phyloP scores from a whole-genome alignment of 2,329 filamentous ascomycete genomes.

The Epichloe sibirici region DNA sequence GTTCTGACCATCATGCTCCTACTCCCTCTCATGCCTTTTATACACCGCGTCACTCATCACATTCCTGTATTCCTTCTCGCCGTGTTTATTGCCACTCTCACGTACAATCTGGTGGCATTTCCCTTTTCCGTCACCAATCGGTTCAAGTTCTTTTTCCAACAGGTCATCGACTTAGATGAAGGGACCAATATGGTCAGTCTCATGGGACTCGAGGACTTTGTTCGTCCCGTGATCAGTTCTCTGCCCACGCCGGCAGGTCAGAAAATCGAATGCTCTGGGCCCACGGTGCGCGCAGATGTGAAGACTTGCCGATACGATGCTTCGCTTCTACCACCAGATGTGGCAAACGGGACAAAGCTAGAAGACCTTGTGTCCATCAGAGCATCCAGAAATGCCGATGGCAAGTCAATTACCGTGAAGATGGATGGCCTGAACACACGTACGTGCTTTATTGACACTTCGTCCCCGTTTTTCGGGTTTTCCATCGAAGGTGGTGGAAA shows the following conservation, averaged over 20 bases:
- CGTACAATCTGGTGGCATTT: conserved; percentile 80
- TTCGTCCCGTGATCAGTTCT: conserved; percentile 52
- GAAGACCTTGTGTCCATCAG: conserved; percentile 51
- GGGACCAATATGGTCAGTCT: conserved; percentile 59
- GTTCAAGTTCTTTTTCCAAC: conserved; percentile 79
- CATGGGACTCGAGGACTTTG: conserved; percentile 53
- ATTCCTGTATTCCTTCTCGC: conserved; percentile 65
- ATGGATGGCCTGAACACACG: conserved; percentile 66
- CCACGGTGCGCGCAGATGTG: conserved; percentile 31
- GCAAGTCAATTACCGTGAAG: conserved; percentile 46
- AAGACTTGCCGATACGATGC: conserved; percentile 61
- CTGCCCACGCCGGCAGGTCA: conserved; percentile 61
- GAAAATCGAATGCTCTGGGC: conserved; percentile 36
- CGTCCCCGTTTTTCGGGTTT: conserved; percentile 53
- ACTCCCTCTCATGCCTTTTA: conserved; percentile 67
- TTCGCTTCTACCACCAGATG: conserved; percentile 43
- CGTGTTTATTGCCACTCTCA: conserved; percentile 60
- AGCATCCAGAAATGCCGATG: conserved; percentile 18
- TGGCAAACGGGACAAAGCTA: conserved; percentile 36
- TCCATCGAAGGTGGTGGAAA: conserved; percentile 46
- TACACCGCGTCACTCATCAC: conserved; percentile 77
- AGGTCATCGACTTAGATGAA: conserved; percentile 65
- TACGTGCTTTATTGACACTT: conserved; percentile 62
- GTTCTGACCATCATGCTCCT: conserved; percentile 59
- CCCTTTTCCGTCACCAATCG: conserved; percentile 72